Conservation (phyloP, 345 rosid genomes). For the Gynandropsis gynandra region DNA sequence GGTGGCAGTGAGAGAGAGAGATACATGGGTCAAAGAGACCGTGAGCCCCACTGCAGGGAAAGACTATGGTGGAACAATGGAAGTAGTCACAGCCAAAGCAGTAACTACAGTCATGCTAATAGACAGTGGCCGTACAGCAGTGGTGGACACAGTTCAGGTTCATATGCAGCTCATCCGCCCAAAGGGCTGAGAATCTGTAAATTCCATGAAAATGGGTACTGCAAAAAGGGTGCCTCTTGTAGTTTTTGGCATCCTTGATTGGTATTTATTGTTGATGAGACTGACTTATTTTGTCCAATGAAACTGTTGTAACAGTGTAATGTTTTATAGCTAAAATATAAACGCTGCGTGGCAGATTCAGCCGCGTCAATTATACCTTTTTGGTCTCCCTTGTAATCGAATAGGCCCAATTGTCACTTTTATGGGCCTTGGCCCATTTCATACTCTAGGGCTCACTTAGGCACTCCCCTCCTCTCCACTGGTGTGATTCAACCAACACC, state of each 20-base stretch:
- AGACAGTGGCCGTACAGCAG: constrained; percentile 42
- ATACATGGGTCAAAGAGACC: constrained; percentile 39
- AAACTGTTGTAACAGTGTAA: constrained; percentile 11
- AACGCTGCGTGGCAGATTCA: not conserved
- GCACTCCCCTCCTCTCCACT: too few relatives aligned
- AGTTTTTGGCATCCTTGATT: constrained; percentile 65
- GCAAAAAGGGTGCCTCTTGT: constrained; percentile 79
- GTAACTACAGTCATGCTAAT: constrained; percentile 40
- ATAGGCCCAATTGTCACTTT: constrained; percentile 50
- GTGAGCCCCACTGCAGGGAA: too few relatives aligned
- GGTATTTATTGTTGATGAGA: constrained; percentile 17
- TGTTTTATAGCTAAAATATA: too few relatives aligned
- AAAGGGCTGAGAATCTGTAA: constrained; percentile 75
- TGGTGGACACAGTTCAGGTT: constrained; percentile 44
- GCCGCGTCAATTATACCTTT: too few relatives aligned
- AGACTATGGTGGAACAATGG: constrained; percentile 28
- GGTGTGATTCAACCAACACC: too few relatives aligned
- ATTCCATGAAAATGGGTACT: constrained; percentile 57
- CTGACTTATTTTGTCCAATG: constrained; percentile 4
- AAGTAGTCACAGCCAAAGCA: constrained; percentile 33
- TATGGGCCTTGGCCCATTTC: constrained; percentile 27
- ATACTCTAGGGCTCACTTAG: too few relatives aligned
- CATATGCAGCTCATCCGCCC: constrained; percentile 43
- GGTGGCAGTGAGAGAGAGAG: constrained; percentile 32
- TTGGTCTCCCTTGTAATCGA: constrained; percentile 48